Evolutionary conservation across 768 basidiomycete genomes (phyloP).

Genomic region (Hericium coralloides): DNA sequence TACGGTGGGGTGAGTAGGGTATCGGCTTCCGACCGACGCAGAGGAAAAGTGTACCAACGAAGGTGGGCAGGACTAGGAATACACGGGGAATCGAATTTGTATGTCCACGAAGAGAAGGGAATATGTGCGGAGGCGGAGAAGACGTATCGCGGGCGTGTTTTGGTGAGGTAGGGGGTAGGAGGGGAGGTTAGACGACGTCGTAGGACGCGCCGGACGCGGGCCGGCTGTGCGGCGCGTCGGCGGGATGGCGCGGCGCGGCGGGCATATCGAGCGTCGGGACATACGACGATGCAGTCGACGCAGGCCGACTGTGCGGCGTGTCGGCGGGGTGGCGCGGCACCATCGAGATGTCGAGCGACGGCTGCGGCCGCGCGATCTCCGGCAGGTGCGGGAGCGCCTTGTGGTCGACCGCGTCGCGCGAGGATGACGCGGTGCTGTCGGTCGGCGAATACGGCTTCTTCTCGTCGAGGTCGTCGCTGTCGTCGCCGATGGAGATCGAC

Average conservation of each 20-base stretch:
- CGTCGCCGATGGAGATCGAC: constrained; percentile 1
- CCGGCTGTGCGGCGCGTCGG: neutral
- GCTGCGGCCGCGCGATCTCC: neutral
- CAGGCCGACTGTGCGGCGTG: neutral
- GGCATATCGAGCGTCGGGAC: neutral
- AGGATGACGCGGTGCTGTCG: neutral
- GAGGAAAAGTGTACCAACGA: neutral
- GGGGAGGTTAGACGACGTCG: neutral
- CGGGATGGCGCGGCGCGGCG: neutral
- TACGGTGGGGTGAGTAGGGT: neutral
- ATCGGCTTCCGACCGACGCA: no score
- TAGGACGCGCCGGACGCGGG: neutral
- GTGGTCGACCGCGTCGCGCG: neutral
- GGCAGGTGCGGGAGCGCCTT: neutral
- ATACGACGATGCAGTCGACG: no score
- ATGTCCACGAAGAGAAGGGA: neutral
- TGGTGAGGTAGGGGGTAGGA: neutral
- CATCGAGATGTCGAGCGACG: neutral
- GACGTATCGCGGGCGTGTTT: neutral
- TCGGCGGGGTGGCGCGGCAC: neutral
- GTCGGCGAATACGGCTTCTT: neutral
- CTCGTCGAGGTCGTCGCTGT: neutral
- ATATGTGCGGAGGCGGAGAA: neutral
- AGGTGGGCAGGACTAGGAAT: neutral
- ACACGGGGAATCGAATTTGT: neutral